A percentile compares a stretch with the other conserved stretches of the same genome.
These are phyloP conservation scores for Oryza glumipatula DNA, from an alignment of 176 grass and related monocot genomes.

Conservation along the genomic window DNA sequence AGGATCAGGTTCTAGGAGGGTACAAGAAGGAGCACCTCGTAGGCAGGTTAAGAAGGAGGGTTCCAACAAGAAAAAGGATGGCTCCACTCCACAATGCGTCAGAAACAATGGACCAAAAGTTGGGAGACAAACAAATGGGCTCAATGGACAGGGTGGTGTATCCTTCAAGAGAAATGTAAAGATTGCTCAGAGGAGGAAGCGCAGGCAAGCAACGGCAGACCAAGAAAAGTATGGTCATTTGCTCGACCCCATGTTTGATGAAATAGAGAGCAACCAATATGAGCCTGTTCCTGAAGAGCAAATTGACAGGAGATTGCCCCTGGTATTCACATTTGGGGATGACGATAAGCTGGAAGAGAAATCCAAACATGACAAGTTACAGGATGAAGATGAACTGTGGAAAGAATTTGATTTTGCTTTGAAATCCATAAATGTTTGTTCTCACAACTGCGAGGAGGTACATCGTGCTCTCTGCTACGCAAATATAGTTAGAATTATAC, in stretches of 20 bases:
- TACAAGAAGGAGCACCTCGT: not conserved
- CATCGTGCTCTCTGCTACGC: not conserved
- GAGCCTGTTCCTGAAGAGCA: not conserved
- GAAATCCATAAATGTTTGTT: not conserved
- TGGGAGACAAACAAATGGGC: not conserved
- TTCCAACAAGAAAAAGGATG: not conserved
- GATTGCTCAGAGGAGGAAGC: constrained; percentile 14
- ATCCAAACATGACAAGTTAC: not conserved
- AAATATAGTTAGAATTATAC: constrained; percentile 4
- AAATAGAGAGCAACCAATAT: constrained; percentile 14
- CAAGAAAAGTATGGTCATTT: constrained; percentile 10
- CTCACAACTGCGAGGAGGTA: constrained; percentile 37
- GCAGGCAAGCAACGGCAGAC: not conserved
- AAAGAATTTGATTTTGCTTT: not conserved
- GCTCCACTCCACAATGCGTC: not conserved
- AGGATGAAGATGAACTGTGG: constrained; percentile 49
- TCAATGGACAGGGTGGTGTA: constrained; percentile 23
- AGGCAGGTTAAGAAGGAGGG: not conserved
- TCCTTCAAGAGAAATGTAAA: constrained; percentile 21
- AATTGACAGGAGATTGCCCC: not conserved
- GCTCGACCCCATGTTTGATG: constrained; percentile 28
- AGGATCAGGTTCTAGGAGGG: constrained; percentile 21
- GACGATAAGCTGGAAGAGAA: constrained; percentile 12
- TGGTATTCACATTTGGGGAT: constrained; percentile 43
- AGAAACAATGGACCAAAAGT: not conserved